Evolutionary conservation across 139 green algal genomes (phyloP).

Genomic region (Haematococcus sp.): DNA sequence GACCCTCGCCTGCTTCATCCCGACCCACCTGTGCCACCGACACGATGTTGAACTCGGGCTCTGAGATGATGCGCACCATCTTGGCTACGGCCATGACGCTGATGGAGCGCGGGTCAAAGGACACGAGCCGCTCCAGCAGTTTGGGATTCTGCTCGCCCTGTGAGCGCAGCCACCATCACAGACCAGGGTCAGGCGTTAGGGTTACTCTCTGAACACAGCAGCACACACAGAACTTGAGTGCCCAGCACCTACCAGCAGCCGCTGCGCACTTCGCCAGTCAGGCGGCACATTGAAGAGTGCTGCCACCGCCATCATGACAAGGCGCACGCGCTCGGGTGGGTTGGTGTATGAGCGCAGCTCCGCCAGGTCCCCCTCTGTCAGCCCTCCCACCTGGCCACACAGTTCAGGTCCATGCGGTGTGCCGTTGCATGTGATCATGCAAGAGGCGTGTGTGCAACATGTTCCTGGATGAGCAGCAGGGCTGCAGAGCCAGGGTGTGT

Average conservation of each 20-base stretch:
- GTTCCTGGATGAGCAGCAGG: too few species aligned
- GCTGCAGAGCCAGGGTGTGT: too few species aligned
- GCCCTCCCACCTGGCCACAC: constrained; percentile 21
- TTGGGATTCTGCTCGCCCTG: constrained; percentile 41
- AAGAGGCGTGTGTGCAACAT: not conserved
- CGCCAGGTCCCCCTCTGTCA: constrained; percentile 25
- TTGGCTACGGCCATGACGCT: constrained; percentile 21
- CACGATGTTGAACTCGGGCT: constrained; percentile 47
- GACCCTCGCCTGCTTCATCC: not conserved
- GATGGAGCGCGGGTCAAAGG: constrained; percentile 10
- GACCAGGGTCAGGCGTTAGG: too few species aligned
- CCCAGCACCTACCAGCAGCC: not conserved
- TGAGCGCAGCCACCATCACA: constrained; percentile 21
- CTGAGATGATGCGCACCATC: constrained; percentile 23
- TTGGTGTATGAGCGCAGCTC: constrained; percentile 36
- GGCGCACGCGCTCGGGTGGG: constrained; percentile 26
- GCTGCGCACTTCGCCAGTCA: constrained; percentile 35
- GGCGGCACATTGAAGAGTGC: constrained; percentile 33
- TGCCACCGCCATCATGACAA: constrained; percentile 43
- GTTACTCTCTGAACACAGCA: too few species aligned
- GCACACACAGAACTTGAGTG: not conserved
- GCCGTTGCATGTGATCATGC: too few species aligned
- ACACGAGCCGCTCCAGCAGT: constrained; percentile 22
- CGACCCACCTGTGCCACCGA: constrained; percentile 28
- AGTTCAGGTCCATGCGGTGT: not conserved